phyloP scores from a whole-genome alignment of 306 rosid species.

The Dryas drummondii region DNA sequence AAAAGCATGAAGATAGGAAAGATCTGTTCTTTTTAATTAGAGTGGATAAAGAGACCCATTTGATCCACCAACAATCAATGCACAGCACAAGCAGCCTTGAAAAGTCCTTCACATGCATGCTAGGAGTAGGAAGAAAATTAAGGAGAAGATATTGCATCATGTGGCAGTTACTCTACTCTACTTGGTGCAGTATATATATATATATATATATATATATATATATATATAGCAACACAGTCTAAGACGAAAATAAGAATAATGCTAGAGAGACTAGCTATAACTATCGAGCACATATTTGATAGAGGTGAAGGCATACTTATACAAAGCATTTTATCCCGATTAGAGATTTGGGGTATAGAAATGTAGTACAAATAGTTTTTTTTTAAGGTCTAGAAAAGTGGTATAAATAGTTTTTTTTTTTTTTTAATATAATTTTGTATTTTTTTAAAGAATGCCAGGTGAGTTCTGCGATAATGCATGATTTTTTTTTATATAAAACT shows the following conservation, averaged over 20 bases:
- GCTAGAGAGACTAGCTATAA: background rate
- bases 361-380: no score
- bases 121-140: slow-evolving; percentile 12
- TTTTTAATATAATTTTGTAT: background rate
- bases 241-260: background rate
- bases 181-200: background rate
- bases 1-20: background rate
- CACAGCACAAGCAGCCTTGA: slow-evolving; percentile 5
- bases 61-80: slow-evolving; percentile 32
- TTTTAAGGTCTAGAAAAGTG: background rate
- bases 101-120: slow-evolving; percentile 21
- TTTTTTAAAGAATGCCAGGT: background rate
- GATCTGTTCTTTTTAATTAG: background rate
- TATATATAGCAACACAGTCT: background rate
- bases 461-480: background rate
- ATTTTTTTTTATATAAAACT: background rate
- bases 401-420: background rate
- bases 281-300: background rate
- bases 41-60: slow-evolving; percentile 11
- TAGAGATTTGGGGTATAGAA: no score
- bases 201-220: no score
- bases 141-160: background rate
- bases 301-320: background rate
- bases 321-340: no score
- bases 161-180: slow-evolving; percentile 2